Base-by-base conservation (phyloP, 768 basidiomycete genomes). In the Pleurotus tuoliensis region DNA sequence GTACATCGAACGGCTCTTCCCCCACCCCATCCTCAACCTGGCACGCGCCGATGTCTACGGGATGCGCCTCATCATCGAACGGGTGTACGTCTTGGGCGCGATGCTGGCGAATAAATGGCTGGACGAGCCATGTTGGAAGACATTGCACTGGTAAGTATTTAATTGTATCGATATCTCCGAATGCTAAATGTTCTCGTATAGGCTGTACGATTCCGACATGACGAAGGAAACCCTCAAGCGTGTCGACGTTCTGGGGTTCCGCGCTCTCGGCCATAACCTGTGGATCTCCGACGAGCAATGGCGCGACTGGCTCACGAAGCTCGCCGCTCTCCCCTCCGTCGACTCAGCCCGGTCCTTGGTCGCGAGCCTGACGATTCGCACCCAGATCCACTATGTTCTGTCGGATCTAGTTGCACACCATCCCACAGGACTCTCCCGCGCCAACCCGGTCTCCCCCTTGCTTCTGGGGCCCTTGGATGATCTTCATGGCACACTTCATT, bases 41-140 rank as follows among this genome's bases (percentile, higher is more conserved):
- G 61, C 72, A 48, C 65, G 68, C 43, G 63, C 79, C 46, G 69
- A 69, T 34, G 58, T 64, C 12, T 71, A 74, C 43, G 71, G 72
- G 37, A 65, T 68, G 40, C 72, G 76, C 47, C 79, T 79, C 47
- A 73, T 72, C 39, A 73, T 75, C 12, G 79, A 79, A 58, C 73
- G 82, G 58, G 69, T 73, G 34, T 83, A 83, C 61, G 62, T 83
- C 4, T 66, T 86, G 37, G 75, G 77, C 52, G 75, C 78, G 38
- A 81, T 82, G 71, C 65, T 86, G 37, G 83, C 85, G 11, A 81
- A 80, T 61, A 86, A 84, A 69, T 85, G 83, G 82, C 58, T 86
- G 50, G 79, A 84, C 55, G 85, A 85, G 61, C 75, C 77, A 59
- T 74, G 78, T 0, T 77, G 78, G 63, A 74, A 75, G 5, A 75